These are phyloP conservation scores for Solanum hybrid DNA, from an alignment of 305 asterid genomes.

Conservation along the genomic window DNA sequence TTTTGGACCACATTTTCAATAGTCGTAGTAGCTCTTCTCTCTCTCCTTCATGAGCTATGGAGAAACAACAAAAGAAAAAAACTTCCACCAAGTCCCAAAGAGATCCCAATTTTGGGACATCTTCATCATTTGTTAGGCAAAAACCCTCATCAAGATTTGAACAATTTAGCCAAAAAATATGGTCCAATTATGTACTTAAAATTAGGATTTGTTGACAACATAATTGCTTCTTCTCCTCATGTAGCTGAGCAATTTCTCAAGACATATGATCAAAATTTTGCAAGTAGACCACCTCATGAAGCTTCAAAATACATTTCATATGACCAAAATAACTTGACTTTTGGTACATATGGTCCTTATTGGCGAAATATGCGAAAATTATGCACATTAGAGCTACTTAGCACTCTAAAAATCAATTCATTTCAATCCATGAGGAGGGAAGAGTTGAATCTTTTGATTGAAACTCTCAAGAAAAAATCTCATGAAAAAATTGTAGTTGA, in stretches of 20 bases:
- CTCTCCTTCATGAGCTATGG: neutral
- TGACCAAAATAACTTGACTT: neutral
- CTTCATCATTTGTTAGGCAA: conserved; percentile 8
- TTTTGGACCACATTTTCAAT: neutral
- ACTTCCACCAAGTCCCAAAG: conserved; percentile 9
- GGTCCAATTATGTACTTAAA: conserved; percentile 7
- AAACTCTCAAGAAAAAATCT: conserved; percentile 11
- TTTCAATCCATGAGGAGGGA: conserved; percentile 15
- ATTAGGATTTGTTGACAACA: neutral
- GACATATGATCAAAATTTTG: conserved; percentile 7
- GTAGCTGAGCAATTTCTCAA: conserved; percentile 8
- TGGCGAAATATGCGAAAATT: conserved; percentile 30
- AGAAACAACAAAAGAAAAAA: neutral
- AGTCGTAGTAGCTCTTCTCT: neutral
- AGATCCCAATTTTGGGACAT: conserved; percentile 12
- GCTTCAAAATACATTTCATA: neutral
- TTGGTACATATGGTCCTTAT: conserved; percentile 1
- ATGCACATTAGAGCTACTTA: conserved; percentile 5
- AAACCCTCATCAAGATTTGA: neutral
- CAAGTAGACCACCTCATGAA: neutral
- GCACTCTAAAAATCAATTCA: conserved; percentile 10
- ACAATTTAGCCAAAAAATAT: neutral
- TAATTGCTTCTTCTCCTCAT: conserved; percentile 7
- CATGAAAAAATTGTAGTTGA: conserved; percentile 9
- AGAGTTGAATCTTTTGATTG: conserved; percentile 7